Conservation (phyloP, 768 basidiomycete species). For the Dioszegia crocea region DNA sequence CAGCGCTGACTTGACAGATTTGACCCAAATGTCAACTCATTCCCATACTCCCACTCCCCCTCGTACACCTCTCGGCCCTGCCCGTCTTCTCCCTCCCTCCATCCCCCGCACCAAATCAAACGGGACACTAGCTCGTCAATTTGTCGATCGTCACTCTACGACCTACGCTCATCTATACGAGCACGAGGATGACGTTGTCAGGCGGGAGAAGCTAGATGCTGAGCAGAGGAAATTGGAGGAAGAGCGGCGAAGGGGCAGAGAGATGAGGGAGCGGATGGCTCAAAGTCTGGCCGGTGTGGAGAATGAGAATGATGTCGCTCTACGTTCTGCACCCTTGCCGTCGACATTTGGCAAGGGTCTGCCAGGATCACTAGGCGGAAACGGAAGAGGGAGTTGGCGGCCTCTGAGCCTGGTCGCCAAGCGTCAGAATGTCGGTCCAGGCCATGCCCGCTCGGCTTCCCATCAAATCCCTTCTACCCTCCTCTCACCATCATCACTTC, state of each 20-base stretch:
- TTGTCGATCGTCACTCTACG: constrained; percentile 24
- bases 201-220: constrained; percentile 10
- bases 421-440: neutral
- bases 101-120: neutral
- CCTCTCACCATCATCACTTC: neutral
- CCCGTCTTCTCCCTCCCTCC: neutral
- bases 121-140: constrained; percentile 8
- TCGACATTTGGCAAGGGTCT: neutral
- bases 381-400: constrained; percentile 11
- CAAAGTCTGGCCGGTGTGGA: neutral
- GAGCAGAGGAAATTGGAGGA: constrained; percentile 25
- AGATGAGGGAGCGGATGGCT: constrained; percentile 20
- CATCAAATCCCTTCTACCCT: neutral
- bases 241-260: constrained; percentile 19
- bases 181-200: constrained; percentile 6
- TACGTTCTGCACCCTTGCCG: too few relatives aligned
- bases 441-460: neutral
- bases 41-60: neutral
- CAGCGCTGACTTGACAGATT: neutral
- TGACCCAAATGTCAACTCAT: neutral
- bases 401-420: constrained; percentile 22
- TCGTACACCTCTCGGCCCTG: neutral
- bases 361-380: neutral
- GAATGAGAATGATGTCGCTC: too few relatives aligned
- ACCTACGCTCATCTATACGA: constrained; percentile 33